Conservation (phyloP, 1,139 yeast genomes). For the Yamadazyma trypodendri region DNA sequence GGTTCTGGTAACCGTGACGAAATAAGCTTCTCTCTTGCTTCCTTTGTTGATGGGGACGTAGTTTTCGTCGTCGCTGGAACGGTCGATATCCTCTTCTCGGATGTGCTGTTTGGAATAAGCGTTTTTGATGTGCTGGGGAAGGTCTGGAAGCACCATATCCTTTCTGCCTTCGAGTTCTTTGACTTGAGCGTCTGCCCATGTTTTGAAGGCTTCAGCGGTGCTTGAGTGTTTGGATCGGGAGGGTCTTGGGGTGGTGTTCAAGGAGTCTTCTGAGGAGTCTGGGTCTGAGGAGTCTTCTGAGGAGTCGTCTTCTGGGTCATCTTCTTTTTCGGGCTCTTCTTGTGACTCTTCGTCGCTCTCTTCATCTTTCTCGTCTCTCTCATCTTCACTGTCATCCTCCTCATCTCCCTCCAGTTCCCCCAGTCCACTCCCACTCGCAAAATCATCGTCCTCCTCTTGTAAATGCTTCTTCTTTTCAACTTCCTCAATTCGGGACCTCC, state of each 20-base stretch:
- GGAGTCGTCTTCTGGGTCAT: slow-evolving; percentile 19
- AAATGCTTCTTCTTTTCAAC: slow-evolving; percentile 34
- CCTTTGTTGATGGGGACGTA: slow-evolving; percentile 54
- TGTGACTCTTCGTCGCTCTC: slow-evolving; percentile 18
- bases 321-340: slow-evolving; percentile 31
- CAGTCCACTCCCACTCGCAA: slow-evolving; percentile 26
- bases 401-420: slow-evolving; percentile 21
- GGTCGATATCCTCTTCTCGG: slow-evolving; percentile 64
- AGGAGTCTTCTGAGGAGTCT: slow-evolving; percentile 12
- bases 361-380: slow-evolving; percentile 18
- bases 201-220: slow-evolving; percentile 49
- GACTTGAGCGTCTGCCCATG: slow-evolving; percentile 61
- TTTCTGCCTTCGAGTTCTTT: slow-evolving; percentile 60
- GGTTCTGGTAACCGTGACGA: slow-evolving; percentile 64
- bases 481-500: slow-evolving; percentile 41
- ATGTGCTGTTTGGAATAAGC: slow-evolving; percentile 40
- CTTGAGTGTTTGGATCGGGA: slow-evolving; percentile 43
- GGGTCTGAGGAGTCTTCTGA: slow-evolving; percentile 18
- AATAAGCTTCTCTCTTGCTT: slow-evolving; percentile 61
- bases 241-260: slow-evolving; percentile 27
- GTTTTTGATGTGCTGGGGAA: slow-evolving; percentile 50
- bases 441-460: slow-evolving; percentile 42
- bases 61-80: slow-evolving; percentile 56
- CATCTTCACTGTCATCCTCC: slow-evolving; percentile 20
- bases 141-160: slow-evolving; percentile 47